Percentiles rank a stretch among this genome's conserved stretches.
phyloP scores from a whole-genome alignment of 495 filamentous ascomycete genomes.

The Lindgomyces ingoldianus region DNA sequence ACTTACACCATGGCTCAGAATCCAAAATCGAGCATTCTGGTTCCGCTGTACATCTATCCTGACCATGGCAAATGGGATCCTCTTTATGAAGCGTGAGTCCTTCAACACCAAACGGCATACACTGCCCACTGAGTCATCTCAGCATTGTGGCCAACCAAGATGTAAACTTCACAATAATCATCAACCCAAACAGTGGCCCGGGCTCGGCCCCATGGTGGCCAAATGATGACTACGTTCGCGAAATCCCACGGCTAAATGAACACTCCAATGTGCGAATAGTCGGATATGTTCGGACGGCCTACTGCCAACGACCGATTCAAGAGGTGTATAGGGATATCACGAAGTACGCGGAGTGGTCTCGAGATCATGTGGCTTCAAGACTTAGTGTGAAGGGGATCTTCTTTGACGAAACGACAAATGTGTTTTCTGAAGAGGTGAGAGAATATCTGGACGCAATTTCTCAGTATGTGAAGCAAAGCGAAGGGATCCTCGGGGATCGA shows the following conservation, averaged over 20 bases:
- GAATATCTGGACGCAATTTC: conserved; percentile 43
- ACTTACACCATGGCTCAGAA: not conserved
- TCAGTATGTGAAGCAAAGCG: conserved; percentile 34
- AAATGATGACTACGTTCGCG: conserved; percentile 23
- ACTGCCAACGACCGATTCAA: conserved; percentile 12
- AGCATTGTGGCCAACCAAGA: not conserved
- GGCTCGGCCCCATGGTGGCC: conserved; percentile 23
- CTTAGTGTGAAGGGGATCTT: conserved; percentile 31
- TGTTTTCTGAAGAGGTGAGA: conserved; percentile 33
- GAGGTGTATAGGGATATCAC: conserved; percentile 17
- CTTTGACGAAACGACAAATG: conserved; percentile 35
- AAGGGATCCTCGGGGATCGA: conserved; percentile 14
- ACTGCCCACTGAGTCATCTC: not conserved
- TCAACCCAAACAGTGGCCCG: conserved; percentile 31
- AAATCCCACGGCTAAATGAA: conserved; percentile 25
- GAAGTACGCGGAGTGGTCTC: conserved; percentile 28
- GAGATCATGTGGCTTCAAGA: not conserved
- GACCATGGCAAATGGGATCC: conserved; percentile 29
- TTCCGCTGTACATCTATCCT: conserved; percentile 36
- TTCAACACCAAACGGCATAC: not conserved
- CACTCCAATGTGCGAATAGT: conserved; percentile 19
- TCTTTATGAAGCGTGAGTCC: conserved; percentile 22
- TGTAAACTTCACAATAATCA: conserved; percentile 25
- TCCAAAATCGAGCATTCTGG: conserved; percentile 11
- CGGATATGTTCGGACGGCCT: conserved; percentile 24